Base-by-base conservation (phyloP, 1,139 yeast genomes). In the Magnusiomyces tetraspermus region DNA sequence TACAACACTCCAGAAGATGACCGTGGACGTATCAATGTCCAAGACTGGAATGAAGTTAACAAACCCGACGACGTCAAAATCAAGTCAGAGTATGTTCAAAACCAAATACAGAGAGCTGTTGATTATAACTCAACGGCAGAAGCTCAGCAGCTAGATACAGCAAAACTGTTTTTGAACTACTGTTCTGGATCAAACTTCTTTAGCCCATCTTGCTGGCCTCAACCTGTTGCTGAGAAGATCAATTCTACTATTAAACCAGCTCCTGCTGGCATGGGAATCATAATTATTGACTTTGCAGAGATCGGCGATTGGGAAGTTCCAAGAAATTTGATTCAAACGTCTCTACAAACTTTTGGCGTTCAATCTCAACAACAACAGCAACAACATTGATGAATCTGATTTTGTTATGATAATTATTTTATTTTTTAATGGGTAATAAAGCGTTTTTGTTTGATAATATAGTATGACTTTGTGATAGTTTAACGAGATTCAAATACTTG, bases 101-200 rank as follows among this genome's bases (percentile, higher is more conserved):
- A 77, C 43, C 76, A 82, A 63, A 71, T 83, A 50, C 67, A 75
- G 51, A 74, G 74, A 55, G 85, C 94, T 2, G 67, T 65, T 41
- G 72, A 76, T 33, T 78, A 79, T 69, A 77, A 78, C 63, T 51
- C 64, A 15, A 69, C 76, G 37, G 63, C 70, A 52, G 51, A 55
- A 19, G 54, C 56, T 3, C 33, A 67, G 40, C 41, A 37, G 36
- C 77, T 78, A 59, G 75, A 78, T 52, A 51, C 55, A 15, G 57
- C 62, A 22, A 83, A 83, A 68, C 70, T 85, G 59, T 84, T 79
- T 62, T 67, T 85, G 59, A 85, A 85, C 70, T 85, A 83, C 66
- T 80, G 88, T 56, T 78, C 89, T 1, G 92, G 85, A 24, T 76
- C 90, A 46, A 83, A 83, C 67, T 82, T 84, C 67, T 82, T 81